Percentiles rank a stretch among this genome's conserved stretches.
phyloP scores from a whole-genome alignment of 345 rosid species.

The Rubroshorea leprosula region DNA sequence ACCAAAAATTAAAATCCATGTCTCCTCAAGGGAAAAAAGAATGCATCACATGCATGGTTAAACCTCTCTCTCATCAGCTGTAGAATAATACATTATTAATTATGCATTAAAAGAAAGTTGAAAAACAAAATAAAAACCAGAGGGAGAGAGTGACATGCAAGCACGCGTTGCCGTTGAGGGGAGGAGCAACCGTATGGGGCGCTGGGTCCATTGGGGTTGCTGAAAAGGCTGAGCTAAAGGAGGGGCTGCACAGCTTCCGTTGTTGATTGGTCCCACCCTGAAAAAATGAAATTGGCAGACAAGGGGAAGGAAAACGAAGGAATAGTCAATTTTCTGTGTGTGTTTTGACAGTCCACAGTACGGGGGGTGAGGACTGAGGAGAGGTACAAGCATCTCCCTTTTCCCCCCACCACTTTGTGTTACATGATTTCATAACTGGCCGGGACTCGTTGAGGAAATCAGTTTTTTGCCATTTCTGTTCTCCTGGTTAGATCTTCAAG shows the following conservation, averaged over 20 bases:
- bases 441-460: slow-evolving; percentile 20
- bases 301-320: not conserved
- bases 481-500: too few relatives aligned
- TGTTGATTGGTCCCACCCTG: slow-evolving; percentile 33
- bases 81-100: slow-evolving; percentile 17
- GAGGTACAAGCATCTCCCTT: not conserved
- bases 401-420: not conserved
- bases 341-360: not conserved
- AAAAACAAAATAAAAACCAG: slow-evolving; percentile 13
- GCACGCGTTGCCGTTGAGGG: slow-evolving; percentile 82
- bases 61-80: not conserved
- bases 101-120: slow-evolving; percentile 12
- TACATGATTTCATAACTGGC: slow-evolving; percentile 16
- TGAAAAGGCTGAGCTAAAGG: slow-evolving; percentile 33
- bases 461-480: slow-evolving; percentile 20
- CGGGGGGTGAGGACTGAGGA: not conserved
- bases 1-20: slow-evolving; percentile 15
- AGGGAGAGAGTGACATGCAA: slow-evolving; percentile 38
- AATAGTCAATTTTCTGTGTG: slow-evolving; percentile 6
- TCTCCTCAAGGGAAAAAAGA: slow-evolving; percentile 19
- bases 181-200: slow-evolving; percentile 67
- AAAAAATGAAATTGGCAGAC: not conserved
- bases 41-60: slow-evolving; percentile 27
- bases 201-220: slow-evolving; percentile 54
- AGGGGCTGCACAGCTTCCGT: not conserved